Evolutionary conservation across 129 eudicot species (phyloP).

Genomic region (Helianthus annuus): DNA sequence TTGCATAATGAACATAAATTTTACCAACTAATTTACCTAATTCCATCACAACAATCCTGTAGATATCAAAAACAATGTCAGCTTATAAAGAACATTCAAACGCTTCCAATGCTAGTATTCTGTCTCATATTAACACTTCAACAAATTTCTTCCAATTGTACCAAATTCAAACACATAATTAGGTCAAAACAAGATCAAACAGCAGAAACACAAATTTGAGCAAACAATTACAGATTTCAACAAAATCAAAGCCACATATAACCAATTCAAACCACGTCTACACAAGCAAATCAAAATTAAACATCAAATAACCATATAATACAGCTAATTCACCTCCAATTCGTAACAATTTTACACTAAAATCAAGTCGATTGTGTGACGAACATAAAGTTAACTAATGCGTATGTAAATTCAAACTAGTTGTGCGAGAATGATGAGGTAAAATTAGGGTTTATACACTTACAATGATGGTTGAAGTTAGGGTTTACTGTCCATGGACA

Average conservation of each 20-base stretch:
- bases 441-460: conserved; percentile 21
- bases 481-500: conserved; percentile 17
- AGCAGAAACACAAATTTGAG: too few species aligned
- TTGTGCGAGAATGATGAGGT: not conserved
- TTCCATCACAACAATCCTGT: conserved; percentile 31
- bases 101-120: too few species aligned
- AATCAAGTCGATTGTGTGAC: conserved; percentile 10
- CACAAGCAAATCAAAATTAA: conserved; percentile 10
- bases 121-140: too few species aligned
- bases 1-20: not conserved
- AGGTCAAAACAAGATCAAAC: too few species aligned
- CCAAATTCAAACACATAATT: too few species aligned
- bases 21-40: conserved; percentile 6
- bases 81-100: too few species aligned
- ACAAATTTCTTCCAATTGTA: too few species aligned
- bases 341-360: not conserved
- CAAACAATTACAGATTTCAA: too few species aligned
- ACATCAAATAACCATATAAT: not conserved
- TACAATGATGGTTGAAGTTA: conserved; percentile 1
- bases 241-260: not conserved
- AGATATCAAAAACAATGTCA: not conserved
- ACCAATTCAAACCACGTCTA: not conserved
- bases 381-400: not conserved
- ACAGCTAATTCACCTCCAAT: not conserved
- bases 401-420: not conserved